Base-by-base conservation (phyloP, 495 filamentous ascomycete genomes). In the Neurospora sp. region DNA sequence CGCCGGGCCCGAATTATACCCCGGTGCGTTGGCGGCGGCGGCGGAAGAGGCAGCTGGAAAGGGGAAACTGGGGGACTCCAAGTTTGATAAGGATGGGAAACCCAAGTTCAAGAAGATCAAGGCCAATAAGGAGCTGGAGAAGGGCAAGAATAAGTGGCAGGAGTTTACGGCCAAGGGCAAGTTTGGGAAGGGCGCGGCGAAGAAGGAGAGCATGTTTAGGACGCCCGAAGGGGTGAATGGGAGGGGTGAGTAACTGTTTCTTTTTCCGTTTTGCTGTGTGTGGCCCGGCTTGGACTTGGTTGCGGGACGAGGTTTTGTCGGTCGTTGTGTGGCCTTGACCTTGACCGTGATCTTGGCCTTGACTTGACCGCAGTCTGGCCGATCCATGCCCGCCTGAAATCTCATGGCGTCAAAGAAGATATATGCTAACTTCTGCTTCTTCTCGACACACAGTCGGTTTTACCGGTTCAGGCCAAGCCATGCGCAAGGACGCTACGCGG, bases 201-300 rank as follows among this genome's bases (percentile, higher is more conserved):
- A 93, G 83, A 97, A 97, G 85, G 94, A 98, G 18, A 96, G 93
- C 83, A 97, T 98, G 96, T 99, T 99, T 77, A 88, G 96, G 37
- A 97, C 94, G 3, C 92, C 92, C 0, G 93, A 96, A 37, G 91
- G 93, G 61, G 85, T 95, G 14, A 88, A 93, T 75, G 94, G 92
- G 68, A 87, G 93, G 90, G 94, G 94, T 97, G 84, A 75, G 78
- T 77, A 48, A 53, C 46, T 75, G 35, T 5, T 31, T 8, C 8
- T 18, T 11, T 40, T 9, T 39, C 35, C 35, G 5, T 37, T 37
- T 37, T 7, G 0, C 35, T 37, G 35, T 37, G 35, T 7, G 35
- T 5, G 35, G 35, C 35, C 35, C 35, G 6, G 35, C 35, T 37
- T 37, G 35, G 35, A 7, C 35, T 37, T 37, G 6, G 35, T 37